Base-by-base conservation (phyloP, 805 yeast species). In the Lachancea sp. region DNA sequence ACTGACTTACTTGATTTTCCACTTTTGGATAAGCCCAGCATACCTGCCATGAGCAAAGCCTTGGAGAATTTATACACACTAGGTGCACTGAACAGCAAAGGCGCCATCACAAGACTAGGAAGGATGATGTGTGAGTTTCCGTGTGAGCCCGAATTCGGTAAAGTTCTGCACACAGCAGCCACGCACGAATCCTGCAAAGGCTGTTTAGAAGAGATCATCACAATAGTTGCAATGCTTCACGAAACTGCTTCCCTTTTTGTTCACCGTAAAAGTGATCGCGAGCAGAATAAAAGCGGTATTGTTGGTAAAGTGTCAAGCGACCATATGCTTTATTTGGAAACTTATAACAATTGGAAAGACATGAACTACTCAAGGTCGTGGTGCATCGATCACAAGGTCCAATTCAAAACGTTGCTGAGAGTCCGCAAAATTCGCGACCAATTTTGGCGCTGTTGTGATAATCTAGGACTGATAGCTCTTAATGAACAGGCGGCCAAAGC, bases 121-220 rank as follows among this genome's bases (percentile, higher is more conserved):
- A 66, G 83, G 36, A 77, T 78, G 49, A 90, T 93, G 96, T 83
- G 96, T 1, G 88, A 82, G 47, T 86, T 90, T 54, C 99, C 99
- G 0, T 75, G 90, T 50, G 95, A 88, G 53, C 97, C 97, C 3
- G 86, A 86, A 72, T 73, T 89, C 56, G 82, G 96, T 7, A 87
- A 85, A 59, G 79, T 82, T 6, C 60, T 93, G 27, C 62, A 91
- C 11, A 68, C 79, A 1, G 80, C 95, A 41, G 77, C 76, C 0
- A 52, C 60, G 1, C 55, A 59, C 44, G 53, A 51, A n/a, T 72
- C 72, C 12, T 72, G 71, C 41, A 70, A 75, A 1, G 89, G 95
- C 40, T 72, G 55, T 4, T 48, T 82, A 2, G 73, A 74, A 2
- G 93, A 86, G 49, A 72, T 88, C 2, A 58, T 89, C 16, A 77